Evolutionary conservation across 805 yeast genomes (phyloP), one percentile per base, ranked within the genome.

Genomic region (Monosporozyma siamensis): DNA sequence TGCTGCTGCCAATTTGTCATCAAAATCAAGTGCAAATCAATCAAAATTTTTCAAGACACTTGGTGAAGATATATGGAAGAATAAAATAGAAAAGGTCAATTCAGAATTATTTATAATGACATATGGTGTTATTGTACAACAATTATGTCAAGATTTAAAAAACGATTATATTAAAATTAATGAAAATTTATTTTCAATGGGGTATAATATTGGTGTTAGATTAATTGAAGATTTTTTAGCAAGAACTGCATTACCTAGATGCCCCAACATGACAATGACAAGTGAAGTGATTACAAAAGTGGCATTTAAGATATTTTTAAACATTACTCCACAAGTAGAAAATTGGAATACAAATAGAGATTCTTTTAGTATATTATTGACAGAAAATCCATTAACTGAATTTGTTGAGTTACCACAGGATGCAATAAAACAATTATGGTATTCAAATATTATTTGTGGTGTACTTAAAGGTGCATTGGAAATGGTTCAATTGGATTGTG

Each of bases 401-500:
- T 92, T 89, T 67, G 98, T 92, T 3, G 97, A 92, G 61, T 70
- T 92, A 38, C 97, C 97, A 0, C 80, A 75, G 57, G 95, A 83
- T 53, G 80, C 81, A 2, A 72, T 67, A 44, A 74, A 74, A 48
- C 86, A 82, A 54, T 67, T 92, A 41, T 92, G 98, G 97, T 92
- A 89, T 58, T 84, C 95, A 1, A 94, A 92, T 55, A 74, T 92
- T 3, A 66, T 88, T 21, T 83, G 89, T 48, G 98, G 98, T 14
- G 92, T 92, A 3, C 64, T 92, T 40, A 76, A 86, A 45, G 97
- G 97, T 4, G 88, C 95, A 0, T 66, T 92, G 40, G 95, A 89
- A 56, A 90, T 89, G 96, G 95, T 92, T 3, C 98, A 92, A 58
- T 66, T 92, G 54, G 95, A 89, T 44, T 87, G 89, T 40, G 95